Evolutionary conservation across 2,329 filamentous ascomycete species (phyloP).

Genomic region (Phyllosticta capitalensis): DNA sequence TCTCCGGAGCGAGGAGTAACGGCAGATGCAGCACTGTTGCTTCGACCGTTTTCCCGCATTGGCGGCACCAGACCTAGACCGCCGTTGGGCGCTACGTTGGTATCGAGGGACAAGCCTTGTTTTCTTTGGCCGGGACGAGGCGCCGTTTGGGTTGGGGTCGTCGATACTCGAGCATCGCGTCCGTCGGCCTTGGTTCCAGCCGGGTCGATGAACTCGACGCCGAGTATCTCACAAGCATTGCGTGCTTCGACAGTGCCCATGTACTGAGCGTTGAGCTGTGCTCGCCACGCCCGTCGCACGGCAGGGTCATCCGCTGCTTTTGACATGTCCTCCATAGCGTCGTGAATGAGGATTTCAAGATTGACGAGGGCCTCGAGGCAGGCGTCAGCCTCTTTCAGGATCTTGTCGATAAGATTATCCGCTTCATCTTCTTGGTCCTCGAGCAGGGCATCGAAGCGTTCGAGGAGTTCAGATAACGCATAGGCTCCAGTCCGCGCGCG

Average conservation of each 20-base stretch:
- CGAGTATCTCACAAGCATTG: constrained; percentile 47
- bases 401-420: constrained; percentile 24
- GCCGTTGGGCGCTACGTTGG: constrained; percentile 30
- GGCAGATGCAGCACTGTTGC: constrained; percentile 38
- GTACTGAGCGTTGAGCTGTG: constrained; percentile 49
- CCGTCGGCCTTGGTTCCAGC: background rate
- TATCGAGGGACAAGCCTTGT: constrained; percentile 3
- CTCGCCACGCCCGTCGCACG: constrained; percentile 49
- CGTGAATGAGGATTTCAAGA: constrained; percentile 7
- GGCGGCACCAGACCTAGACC: constrained; percentile 11
- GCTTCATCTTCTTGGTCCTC: constrained; percentile 42
- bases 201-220: constrained; percentile 26
- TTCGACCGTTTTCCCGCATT: constrained; percentile 39
- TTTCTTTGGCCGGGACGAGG: background rate
- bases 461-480: constrained; percentile 44
- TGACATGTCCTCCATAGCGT: constrained; percentile 4
- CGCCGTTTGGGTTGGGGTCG: constrained; percentile 10
- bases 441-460: constrained; percentile 39
- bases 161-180: constrained; percentile 3
- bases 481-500: constrained; percentile 1
- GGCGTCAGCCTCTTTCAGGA: constrained; percentile 28
- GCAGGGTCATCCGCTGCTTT: constrained; percentile 35
- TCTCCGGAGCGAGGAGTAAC: constrained; percentile 74
- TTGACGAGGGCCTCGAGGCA: constrained; percentile 28
- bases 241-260: constrained; percentile 49